phyloP scores from a whole-genome alignment of 495 filamentous ascomycete species.

The Stereocaulon alpinum region DNA sequence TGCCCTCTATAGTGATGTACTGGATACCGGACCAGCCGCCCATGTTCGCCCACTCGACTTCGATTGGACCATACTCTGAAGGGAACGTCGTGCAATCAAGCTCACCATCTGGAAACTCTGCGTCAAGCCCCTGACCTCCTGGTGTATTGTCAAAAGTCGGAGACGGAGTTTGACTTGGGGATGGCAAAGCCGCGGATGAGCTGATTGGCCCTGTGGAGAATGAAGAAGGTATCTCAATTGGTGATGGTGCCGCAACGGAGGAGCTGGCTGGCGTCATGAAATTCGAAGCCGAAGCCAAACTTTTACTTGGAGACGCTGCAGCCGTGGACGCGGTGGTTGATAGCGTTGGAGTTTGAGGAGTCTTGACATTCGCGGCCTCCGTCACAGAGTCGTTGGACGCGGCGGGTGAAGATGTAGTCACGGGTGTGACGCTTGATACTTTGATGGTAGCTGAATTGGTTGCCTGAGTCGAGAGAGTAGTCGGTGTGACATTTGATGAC shows the following conservation, averaged over 20 bases:
- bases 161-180: conserved; percentile 24
- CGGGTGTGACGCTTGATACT: background rate
- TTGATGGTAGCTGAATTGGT: too few species aligned
- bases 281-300: background rate
- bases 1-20: conserved; percentile 34
- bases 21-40: conserved; percentile 80
- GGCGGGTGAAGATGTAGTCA: background rate
- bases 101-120: conserved; percentile 68
- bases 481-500: background rate
- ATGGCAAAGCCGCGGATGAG: background rate
- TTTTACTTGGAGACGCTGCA: background rate
- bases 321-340: background rate
- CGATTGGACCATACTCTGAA: conserved; percentile 68
- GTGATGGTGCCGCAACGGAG: background rate
- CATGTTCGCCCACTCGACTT: conserved; percentile 54
- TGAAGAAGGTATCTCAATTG: background rate
- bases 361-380: background rate
- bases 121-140: conserved; percentile 46
- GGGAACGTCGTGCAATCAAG: conserved; percentile 67
- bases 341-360: background rate
- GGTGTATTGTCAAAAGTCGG: conserved; percentile 4
- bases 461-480: background rate
- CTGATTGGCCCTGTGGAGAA: background rate
- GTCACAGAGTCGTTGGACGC: background rate
- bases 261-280: background rate